phyloP scores from a whole-genome alignment of 2,329 filamentous ascomycete genomes.

The Alternaria brassicae region DNA sequence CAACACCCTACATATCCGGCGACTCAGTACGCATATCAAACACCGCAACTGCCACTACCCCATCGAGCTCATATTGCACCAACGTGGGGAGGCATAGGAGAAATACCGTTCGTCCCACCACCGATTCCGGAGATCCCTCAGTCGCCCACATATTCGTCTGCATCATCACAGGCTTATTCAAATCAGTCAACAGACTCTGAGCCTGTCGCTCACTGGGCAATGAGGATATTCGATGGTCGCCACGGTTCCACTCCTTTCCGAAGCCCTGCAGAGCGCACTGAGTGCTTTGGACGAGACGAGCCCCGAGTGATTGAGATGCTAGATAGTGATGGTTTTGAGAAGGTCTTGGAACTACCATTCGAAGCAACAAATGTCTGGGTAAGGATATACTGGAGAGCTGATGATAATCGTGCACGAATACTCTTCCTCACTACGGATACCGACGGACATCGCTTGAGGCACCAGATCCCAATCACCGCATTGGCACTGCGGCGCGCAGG shows the following conservation, averaged over 20 bases:
- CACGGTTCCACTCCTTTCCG: slow-evolving; percentile 50
- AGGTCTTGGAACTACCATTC: slow-evolving; percentile 55
- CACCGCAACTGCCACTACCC: slow-evolving; percentile 19
- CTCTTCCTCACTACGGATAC: slow-evolving; percentile 58
- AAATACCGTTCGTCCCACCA: slow-evolving; percentile 45
- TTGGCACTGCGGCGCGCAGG: slow-evolving; percentile 52
- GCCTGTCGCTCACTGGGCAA: slow-evolving; percentile 52
- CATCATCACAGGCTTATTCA: slow-evolving; percentile 52
- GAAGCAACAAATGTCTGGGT: slow-evolving; percentile 56
- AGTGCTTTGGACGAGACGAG: slow-evolving; percentile 48
- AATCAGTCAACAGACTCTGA: slow-evolving; percentile 47
- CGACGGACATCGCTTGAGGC: slow-evolving; percentile 50
- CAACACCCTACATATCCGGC: slow-evolving; percentile 38
- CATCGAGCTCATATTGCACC: slow-evolving; percentile 28
- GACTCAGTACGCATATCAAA: slow-evolving; percentile 21
- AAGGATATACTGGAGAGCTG: slow-evolving; percentile 60
- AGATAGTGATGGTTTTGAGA: slow-evolving; percentile 51
- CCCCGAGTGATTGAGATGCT: slow-evolving; percentile 45
- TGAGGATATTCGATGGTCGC: slow-evolving; percentile 53
- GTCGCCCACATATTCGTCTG: slow-evolving; percentile 54
- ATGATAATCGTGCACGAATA: slow-evolving; percentile 62
- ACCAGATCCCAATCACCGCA: slow-evolving; percentile 60
- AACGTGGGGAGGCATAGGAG: slow-evolving; percentile 32
- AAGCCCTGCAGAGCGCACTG: slow-evolving; percentile 41
- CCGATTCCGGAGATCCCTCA: slow-evolving; percentile 49